Percentiles rank a stretch among this genome's conserved stretches.
phyloP scores from a whole-genome alignment of 1,284 basidiomycete genomes.

The Abortiporus biennis region DNA sequence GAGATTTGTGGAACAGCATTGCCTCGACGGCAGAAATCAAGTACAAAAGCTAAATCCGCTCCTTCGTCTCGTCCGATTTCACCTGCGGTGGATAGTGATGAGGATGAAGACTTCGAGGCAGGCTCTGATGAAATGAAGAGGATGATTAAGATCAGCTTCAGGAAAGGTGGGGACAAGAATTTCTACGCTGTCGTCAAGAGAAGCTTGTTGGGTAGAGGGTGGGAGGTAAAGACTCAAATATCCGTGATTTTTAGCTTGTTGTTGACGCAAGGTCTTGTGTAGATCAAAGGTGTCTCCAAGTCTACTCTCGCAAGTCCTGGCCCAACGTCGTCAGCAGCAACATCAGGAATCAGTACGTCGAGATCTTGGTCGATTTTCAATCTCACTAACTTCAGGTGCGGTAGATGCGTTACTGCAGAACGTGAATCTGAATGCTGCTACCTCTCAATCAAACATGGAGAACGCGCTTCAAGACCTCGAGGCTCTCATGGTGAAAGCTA shows the following conservation, averaged over 20 bases:
- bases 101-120: slow-evolving; percentile 23
- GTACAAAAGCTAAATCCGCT: slow-evolving; percentile 42
- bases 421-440: slow-evolving; percentile 64
- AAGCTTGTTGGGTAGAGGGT: slow-evolving; percentile 72
- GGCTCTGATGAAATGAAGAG: slow-evolving; percentile 15
- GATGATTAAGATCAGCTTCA: slow-evolving; percentile 78
- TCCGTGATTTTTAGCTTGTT: slow-evolving; percentile 8
- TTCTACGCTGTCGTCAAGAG: slow-evolving; percentile 82
- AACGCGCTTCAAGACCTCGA: slow-evolving; percentile 87
- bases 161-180: slow-evolving; percentile 83
- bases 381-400: background rate
- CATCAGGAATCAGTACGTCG: background rate
- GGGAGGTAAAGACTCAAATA: slow-evolving; percentile 61
- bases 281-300: slow-evolving; percentile 1
- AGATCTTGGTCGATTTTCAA: no score
- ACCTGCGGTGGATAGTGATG: slow-evolving; percentile 32
- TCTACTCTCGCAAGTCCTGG: no score
- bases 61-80: slow-evolving; percentile 53
- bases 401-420: slow-evolving; percentile 50
- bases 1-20: slow-evolving; percentile 86
- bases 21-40: slow-evolving; percentile 18
- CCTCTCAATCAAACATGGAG: slow-evolving; percentile 63
- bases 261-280: background rate
- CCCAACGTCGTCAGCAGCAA: no score
- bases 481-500: slow-evolving; percentile 86